Evolutionary conservation across 1,139 yeast species (phyloP), one percentile per base, ranked within the genome.

Genomic region (Ogataea hybrid): DNA sequence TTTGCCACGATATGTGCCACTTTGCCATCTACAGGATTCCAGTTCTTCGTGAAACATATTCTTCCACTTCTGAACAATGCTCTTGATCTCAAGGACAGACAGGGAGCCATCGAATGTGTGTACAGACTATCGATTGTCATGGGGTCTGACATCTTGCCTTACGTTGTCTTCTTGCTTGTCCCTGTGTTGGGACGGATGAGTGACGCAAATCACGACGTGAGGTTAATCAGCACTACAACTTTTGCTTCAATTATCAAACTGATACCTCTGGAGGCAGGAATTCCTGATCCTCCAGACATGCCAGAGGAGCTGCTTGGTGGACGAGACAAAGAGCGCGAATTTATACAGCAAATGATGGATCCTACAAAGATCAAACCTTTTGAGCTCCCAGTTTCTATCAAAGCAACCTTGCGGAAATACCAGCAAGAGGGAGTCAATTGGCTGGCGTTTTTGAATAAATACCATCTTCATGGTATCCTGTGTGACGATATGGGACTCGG

Each of bases 401-500:
- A 87, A 52, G 98, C 98, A 0, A 88, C 95, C 2, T 73, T 94
- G 52, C 80, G 98, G 64, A 86, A 87, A 52, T 94, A 94, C 60
- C 99, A 94, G 66, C 97, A 92, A 63, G 97, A 94, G 51, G 99
- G 99, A 63, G 95, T 94, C 32, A 94, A 92, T 61, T 94, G 99
- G 99, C 71, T 94, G 43, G 96, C 96, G 12, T 94, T 94, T 61
- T 74, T 94, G 58, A 94, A 92, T 68, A 87, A 87, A 58, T 94
- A 94, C 59, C 96, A 92, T 63, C 70, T 94, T 39, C 98, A 94
- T 66, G 99, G 98, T 39, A 89, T 94, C 57, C 70, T 94, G 39
- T 92, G 98, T 77, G 99, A 94, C 64, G 99, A 94, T 78, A 94
- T 94, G 99, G 99, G 99, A 10, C 74, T 94, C 28, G 99, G 99